These are phyloP conservation scores for Beauveria pseudobassiana DNA, from an alignment of 2,329 filamentous ascomycete species.

Conservation along the genomic window DNA sequence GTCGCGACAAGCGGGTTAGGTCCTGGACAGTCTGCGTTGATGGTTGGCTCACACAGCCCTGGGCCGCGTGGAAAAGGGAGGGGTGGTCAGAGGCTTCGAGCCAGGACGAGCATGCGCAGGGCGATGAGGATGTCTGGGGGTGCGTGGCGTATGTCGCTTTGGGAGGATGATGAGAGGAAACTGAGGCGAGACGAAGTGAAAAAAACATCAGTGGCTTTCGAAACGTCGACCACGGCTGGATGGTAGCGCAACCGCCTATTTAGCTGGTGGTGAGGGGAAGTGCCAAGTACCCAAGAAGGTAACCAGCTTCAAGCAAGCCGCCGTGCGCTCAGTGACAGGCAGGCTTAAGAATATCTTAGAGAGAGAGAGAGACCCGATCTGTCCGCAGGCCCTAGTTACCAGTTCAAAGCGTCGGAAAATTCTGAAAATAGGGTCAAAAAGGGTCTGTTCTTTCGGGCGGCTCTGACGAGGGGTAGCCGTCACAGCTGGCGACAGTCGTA, in stretches of 20 bases:
- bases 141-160: background rate
- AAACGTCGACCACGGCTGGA: background rate
- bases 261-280: constrained; percentile 2
- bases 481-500: background rate
- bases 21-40: background rate
- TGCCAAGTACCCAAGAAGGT: background rate
- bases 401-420: background rate
- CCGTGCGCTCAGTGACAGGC: background rate
- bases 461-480: background rate
- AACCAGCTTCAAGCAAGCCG: background rate
- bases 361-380: background rate
- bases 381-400: background rate
- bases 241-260: background rate
- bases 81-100: constrained; percentile 11
- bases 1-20: constrained; percentile 22
- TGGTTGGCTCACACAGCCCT: constrained; percentile 9
- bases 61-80: constrained; percentile 20
- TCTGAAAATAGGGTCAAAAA: background rate
- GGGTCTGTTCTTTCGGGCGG: background rate
- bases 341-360: background rate
- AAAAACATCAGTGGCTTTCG: background rate
- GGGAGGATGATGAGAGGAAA: background rate
- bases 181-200: background rate
- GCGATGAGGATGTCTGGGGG: background rate
- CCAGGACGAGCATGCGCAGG: background rate